Percentiles rank a stretch among this genome's conserved stretches.
These are phyloP conservation scores for Naegleria fowleri DNA, from an alignment of 208 protist species.

Conservation along the genomic window DNA sequence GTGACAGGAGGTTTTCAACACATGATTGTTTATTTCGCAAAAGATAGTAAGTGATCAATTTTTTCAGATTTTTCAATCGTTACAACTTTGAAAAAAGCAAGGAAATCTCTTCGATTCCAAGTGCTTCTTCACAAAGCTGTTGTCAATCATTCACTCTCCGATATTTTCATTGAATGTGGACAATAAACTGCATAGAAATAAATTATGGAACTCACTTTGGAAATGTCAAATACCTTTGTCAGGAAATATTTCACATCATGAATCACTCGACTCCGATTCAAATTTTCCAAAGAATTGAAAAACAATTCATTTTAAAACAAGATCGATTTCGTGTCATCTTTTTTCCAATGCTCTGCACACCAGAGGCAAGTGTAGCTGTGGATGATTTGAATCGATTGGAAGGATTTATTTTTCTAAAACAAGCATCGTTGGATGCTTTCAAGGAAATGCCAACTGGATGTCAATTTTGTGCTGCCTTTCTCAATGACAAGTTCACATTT, in stretches of 20 bases:
- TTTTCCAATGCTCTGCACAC: not conserved
- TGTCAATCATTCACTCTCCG: too few species aligned
- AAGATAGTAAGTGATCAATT: not conserved
- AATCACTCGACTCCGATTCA: too few species aligned
- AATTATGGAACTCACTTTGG: too few species aligned
- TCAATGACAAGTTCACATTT: not conserved
- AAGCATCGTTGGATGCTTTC: not conserved
- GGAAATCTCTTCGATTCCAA: too few species aligned
- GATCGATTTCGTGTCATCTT: not conserved
- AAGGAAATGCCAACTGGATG: not conserved
- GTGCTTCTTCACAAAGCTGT: too few species aligned
- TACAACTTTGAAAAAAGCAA: too few species aligned
- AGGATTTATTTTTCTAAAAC: not conserved
- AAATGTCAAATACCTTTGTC: too few species aligned
- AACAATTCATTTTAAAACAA: not conserved
- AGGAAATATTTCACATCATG: too few species aligned
- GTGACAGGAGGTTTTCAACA: constrained; percentile 7
- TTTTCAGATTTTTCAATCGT: too few species aligned
- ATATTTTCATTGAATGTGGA: too few species aligned
- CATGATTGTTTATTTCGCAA: not conserved
- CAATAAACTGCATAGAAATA: too few species aligned
- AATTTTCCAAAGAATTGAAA: not conserved
- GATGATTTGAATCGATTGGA: not conserved
- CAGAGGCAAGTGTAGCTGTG: not conserved
- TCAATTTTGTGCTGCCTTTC: not conserved